phyloP scores from a whole-genome alignment of 306 rosid species.

The Pyrus communis region DNA sequence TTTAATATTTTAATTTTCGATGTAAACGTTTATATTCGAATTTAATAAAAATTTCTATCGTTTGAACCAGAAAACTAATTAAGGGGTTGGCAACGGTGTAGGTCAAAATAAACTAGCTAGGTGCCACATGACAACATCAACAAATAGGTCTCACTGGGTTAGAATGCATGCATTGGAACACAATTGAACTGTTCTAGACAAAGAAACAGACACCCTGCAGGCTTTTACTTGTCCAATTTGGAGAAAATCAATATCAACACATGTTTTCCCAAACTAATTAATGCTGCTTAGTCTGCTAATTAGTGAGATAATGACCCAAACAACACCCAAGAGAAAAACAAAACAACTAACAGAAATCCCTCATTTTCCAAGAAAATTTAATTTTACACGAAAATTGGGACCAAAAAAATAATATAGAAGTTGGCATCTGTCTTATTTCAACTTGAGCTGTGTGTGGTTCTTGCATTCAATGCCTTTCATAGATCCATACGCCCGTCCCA shows the following conservation, averaged over 20 bases:
- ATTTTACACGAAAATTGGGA: constrained; percentile 18
- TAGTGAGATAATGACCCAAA: constrained; percentile 46
- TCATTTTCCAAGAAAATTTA: constrained; percentile 39
- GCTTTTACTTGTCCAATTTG: constrained; percentile 38
- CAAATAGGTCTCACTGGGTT: neutral
- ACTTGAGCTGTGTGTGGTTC: constrained; percentile 3
- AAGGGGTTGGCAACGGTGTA: neutral
- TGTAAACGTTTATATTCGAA: no score
- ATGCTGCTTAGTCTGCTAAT: constrained; percentile 19
- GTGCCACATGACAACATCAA: neutral
- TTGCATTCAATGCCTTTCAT: constrained; percentile 33
- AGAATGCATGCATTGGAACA: neutral
- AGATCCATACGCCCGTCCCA: constrained; percentile 30
- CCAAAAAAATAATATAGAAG: constrained; percentile 5
- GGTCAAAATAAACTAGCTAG: neutral
- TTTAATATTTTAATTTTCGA: no score
- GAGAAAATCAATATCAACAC: constrained; percentile 24
- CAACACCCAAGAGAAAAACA: neutral
- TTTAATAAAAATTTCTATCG: no score
- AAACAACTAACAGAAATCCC: constrained; percentile 16
- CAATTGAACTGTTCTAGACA: constrained; percentile 18
- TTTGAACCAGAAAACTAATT: neutral
- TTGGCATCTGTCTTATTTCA: constrained; percentile 14
- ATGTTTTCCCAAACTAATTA: constrained; percentile 29
- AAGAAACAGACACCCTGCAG: constrained; percentile 49